A percentile compares a stretch with the other conserved stretches of the same genome.
These are phyloP conservation scores for Exophiala viscosa DNA, from an alignment of 2,329 filamentous ascomycete species.

Conservation along the genomic window DNA sequence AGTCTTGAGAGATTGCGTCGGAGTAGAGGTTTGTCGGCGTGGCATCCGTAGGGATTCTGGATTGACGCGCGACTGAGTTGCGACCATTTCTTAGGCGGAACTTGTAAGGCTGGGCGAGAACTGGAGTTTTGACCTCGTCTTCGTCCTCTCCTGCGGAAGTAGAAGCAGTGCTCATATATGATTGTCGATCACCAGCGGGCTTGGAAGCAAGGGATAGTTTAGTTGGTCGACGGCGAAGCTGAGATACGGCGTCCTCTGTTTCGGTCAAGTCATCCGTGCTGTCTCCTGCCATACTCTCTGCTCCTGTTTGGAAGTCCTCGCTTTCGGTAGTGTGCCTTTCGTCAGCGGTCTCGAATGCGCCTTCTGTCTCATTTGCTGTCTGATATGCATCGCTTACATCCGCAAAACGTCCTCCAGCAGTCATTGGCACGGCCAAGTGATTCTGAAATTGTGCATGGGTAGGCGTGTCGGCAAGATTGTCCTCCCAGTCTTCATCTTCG, in stretches of 20 bases:
- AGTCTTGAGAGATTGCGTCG: conserved; percentile 45
- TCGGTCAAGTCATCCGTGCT: conserved; percentile 80
- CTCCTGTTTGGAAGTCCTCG: conserved; percentile 92
- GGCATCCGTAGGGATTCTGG: conserved; percentile 47
- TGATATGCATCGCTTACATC: conserved; percentile 69
- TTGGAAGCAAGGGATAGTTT: conserved; percentile 42
- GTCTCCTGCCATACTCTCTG: conserved; percentile 66
- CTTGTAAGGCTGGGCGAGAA: conserved; percentile 60
- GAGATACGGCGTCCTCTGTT: conserved; percentile 61
- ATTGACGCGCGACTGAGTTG: conserved; percentile 56
- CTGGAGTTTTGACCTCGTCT: conserved; percentile 61
- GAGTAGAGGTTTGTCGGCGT: conserved; percentile 39
- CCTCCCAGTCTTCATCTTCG: conserved; percentile 87
- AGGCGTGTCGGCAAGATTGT: conserved; percentile 58
- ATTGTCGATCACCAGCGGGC: conserved; percentile 57
- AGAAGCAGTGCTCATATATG: conserved; percentile 83
- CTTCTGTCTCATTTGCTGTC: conserved; percentile 71
- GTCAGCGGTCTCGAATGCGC: conserved; percentile 69
- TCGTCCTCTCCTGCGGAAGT: conserved; percentile 75
- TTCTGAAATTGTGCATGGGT: conserved; percentile 29
- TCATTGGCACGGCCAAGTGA: conserved; percentile 27
- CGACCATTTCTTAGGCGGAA: conserved; percentile 70
- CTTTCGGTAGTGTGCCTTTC: conserved; percentile 79
- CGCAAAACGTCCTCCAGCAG: conserved; percentile 31
- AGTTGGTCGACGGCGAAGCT: conserved; percentile 34